phyloP scores from a whole-genome alignment of 2,329 filamentous ascomycete species.

The Ophiostoma ips region DNA sequence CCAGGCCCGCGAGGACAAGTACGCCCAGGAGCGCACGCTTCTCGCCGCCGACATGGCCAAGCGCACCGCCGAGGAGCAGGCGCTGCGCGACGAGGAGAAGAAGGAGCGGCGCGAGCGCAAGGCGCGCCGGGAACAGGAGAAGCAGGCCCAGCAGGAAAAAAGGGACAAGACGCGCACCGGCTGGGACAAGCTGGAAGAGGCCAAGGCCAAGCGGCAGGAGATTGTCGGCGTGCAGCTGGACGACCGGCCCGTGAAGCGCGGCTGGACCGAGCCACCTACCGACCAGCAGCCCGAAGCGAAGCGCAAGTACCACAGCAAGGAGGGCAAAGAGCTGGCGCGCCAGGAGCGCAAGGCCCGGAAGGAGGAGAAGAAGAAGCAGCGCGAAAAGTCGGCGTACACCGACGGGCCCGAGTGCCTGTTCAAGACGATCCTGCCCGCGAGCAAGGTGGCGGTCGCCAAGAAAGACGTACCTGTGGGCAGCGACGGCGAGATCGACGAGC shows the following conservation, averaged over 20 bases:
- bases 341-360: slow-evolving; percentile 28
- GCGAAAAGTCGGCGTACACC: slow-evolving; percentile 63
- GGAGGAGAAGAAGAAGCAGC: slow-evolving; percentile 38
- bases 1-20: background rate
- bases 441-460: slow-evolving; percentile 21
- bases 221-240: slow-evolving; percentile 56
- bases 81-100: slow-evolving; percentile 1
- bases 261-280: slow-evolving; percentile 58
- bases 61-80: background rate
- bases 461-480: background rate
- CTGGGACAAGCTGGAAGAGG: slow-evolving; percentile 12
- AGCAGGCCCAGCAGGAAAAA: slow-evolving; percentile 10
- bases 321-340: background rate
- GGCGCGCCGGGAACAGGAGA: slow-evolving; percentile 8
- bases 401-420: slow-evolving; percentile 72
- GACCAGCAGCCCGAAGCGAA: slow-evolving; percentile 14
- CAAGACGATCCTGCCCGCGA: slow-evolving; percentile 56
- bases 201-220: slow-evolving; percentile 21
- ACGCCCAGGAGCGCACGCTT: background rate
- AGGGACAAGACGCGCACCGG: slow-evolving; percentile 14
- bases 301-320: slow-evolving; percentile 21
- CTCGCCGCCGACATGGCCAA: background rate
- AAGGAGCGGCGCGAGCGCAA: slow-evolving; percentile 3
- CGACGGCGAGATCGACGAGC: slow-evolving; percentile 12
- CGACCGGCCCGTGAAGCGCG: slow-evolving; percentile 70